Evolutionary conservation across 2,329 filamentous ascomycete species (phyloP), one percentile per base, ranked within the genome.

Genomic region (Fusarium haematococcum): DNA sequence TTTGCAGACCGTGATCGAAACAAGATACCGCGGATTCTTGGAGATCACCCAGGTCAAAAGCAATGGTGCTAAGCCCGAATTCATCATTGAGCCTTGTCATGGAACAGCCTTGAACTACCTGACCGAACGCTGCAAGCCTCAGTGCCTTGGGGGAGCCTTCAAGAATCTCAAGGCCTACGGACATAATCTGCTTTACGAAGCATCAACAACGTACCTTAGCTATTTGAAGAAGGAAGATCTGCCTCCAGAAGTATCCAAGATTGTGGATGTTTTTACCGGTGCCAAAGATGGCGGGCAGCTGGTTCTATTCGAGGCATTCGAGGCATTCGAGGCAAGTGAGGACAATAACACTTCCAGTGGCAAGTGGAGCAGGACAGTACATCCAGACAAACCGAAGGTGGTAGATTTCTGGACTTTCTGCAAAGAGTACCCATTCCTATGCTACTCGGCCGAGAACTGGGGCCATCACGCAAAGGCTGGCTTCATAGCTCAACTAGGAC

Each of bases 61-160:
- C 4, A 2, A 0, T 8, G 16, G n/a, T 2, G 27, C 18, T n/a
- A 14, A 9, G 8, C 5, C 20, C 20, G 14, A 13, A 32, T 2
- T 27, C 18, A 33, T 35, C 10, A 4, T 54, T 0, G 52, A 56
- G 2, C 52, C 52, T 14, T 58, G 32, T 33, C 54, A 58, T 8
- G 54, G 54, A 4, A 58, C 54, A n/a, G 54, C 33, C 4, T 37
- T 5, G 5, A 23, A 10, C 13, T 58, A 35, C 32, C 54, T 58
- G 4, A 25, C 14, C n/a, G 16, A 58, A 10, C 32, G 20, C 13
- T 37, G 54, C 54, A 35, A 6, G 2, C 54, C 32, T 8, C 33
- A 23, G 1, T 30, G 32, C 20, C 9, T 8, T 5, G 32, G 54
- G 8, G 20, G 6, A 16, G 4, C 43, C 33, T 57, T 57, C 30